Base-by-base conservation (phyloP, 2,329 filamentous ascomycete species). In the Orbilia brochopaga region DNA sequence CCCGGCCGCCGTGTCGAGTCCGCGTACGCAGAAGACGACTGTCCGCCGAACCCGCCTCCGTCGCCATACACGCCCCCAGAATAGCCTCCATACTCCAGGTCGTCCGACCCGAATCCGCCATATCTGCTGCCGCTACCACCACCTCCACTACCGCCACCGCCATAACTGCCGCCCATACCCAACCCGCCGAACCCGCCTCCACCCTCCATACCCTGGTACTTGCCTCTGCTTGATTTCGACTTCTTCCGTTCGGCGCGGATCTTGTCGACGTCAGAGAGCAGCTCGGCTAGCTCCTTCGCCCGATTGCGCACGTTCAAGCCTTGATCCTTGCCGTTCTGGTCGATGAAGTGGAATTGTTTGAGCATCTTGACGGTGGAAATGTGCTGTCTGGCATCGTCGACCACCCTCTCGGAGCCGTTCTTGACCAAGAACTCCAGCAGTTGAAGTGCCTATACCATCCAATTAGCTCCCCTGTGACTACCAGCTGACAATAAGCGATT, bases 321-420 rank as follows among this genome's bases (percentile, higher is more conserved):
- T 80, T 99, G 94, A 79, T 99, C 94, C 81, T 99, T 99, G 79
- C 94, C 94, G 80, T 97, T 97, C 79, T 86, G 85, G 78, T 99
- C 87, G 80, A 99, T 97, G 81, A 85, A 99, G 81, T 99, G 94
- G 81, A 99, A 99, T 80, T 99, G 94, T 66, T 92, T 90, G 63
- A 99, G 86, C 94, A 99, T 99, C 81, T 97, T 96, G 70, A 99
- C 85, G 8, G 97, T 87, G 15, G 93, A 95, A 73, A 99, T 87
- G 80, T 99, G 94, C 66, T 92, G 92, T 76, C 94, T 88, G 66
- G 94, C 94, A 81, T 99, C 94, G 80, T 99, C 94, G 75, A 99
- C 93, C 40, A 99, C 94, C 61, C 94, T 86, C 80, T 99, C 94
- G 11, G 94, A 97, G 74, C 94, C 94, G 80, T 99, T 94, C 83